Evolutionary conservation across 2,329 filamentous ascomycete genomes (phyloP).

Genomic region (Coniochaeta prunicola): DNA sequence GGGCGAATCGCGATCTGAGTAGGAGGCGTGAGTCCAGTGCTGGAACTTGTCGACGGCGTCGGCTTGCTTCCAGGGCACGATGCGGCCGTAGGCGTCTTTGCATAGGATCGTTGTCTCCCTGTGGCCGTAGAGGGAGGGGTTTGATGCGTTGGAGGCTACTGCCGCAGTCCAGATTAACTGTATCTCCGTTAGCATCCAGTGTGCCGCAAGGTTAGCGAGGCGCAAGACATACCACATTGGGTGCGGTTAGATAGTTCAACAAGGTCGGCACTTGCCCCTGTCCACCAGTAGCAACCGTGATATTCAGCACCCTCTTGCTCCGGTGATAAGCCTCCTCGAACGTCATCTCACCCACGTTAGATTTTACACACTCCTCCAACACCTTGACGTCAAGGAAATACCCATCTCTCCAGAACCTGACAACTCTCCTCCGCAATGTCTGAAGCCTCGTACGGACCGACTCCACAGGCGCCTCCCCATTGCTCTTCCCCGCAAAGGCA

Average conservation of each 20-base stretch:
- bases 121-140: conserved; percentile 57
- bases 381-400: conserved; percentile 79
- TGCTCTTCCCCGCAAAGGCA: conserved; percentile 53
- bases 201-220: too few relatives aligned
- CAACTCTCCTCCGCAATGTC: conserved; percentile 59
- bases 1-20: conserved; percentile 57
- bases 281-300: conserved; percentile 73
- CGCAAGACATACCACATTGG: conserved; percentile 65
- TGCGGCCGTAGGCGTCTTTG: conserved; percentile 66
- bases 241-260: conserved; percentile 87
- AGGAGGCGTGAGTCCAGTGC: conserved; percentile 60
- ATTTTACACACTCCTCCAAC: conserved; percentile 74
- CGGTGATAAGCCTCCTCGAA: conserved; percentile 87
- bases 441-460: conserved; percentile 36
- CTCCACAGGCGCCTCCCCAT: conserved; percentile 20
- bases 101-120: conserved; percentile 62
- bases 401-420: conserved; percentile 65
- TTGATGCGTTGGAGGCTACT: conserved; percentile 65
- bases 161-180: conserved; percentile 76
- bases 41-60: conserved; percentile 51
- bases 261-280: conserved; percentile 73
- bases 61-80: conserved; percentile 65
- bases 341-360: conserved; percentile 81
- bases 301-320: conserved; percentile 84
- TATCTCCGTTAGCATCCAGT: not conserved